Percentiles rank a stretch among this genome's conserved stretches.
Conservation (phyloP, 2,329 filamentous ascomycete genomes). For the Fusarium tanahbumbuense region DNA sequence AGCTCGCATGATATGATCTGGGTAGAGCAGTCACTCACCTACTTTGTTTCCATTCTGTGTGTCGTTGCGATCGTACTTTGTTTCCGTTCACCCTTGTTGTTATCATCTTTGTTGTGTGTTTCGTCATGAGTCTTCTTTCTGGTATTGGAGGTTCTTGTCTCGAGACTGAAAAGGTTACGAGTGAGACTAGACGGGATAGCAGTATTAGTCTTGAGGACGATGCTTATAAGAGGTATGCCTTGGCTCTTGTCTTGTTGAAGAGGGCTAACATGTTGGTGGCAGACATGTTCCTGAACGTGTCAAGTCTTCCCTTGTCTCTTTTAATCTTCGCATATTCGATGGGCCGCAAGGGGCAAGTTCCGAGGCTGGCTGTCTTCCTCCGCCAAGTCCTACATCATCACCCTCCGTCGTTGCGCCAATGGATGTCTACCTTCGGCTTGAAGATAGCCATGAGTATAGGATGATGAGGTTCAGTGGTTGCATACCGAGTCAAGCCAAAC, state of each 20-base stretch:
- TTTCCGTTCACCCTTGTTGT: neutral
- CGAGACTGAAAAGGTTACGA: conserved; percentile 3
- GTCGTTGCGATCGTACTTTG: neutral
- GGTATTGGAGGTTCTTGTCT: conserved; percentile 38
- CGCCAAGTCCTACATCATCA: conserved; percentile 10
- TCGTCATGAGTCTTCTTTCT: conserved; percentile 31
- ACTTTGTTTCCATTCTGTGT: neutral
- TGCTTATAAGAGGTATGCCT: conserved; percentile 16
- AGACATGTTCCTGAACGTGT: conserved; percentile 8
- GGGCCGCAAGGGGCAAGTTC: neutral
- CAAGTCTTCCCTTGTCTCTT: conserved; percentile 1
- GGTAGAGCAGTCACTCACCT: neutral
- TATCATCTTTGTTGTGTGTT: neutral
- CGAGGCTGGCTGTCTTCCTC: conserved; percentile 15
- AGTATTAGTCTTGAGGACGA: conserved; percentile 42
- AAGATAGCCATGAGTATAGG: conserved; percentile 28
- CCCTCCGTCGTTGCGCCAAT: conserved; percentile 14
- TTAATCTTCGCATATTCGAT: neutral
- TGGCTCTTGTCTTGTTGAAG: neutral
- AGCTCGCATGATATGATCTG: conserved; percentile 6
- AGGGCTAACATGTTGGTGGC: conserved; percentile 3
- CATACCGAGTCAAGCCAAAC: neutral
- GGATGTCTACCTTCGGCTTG: conserved; percentile 28
- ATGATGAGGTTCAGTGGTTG: conserved; percentile 8
- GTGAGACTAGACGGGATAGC: conserved; percentile 23